phyloP scores from a whole-genome alignment of 352 stramenopile species.

The Pythium phragmitis region DNA sequence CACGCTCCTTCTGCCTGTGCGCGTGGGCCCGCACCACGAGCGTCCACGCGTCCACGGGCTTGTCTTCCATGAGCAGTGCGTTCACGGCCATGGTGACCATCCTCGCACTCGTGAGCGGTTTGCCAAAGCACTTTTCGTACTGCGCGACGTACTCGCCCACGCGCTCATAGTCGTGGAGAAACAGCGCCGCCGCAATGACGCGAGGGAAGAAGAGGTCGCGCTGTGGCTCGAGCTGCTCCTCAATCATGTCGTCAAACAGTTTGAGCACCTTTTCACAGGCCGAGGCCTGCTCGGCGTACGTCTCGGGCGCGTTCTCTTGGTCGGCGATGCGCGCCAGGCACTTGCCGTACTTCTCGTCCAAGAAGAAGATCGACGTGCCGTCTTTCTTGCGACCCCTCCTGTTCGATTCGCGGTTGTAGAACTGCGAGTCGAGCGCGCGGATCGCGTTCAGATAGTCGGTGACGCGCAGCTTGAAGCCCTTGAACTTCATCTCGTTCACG shows the following conservation, averaged over 20 bases:
- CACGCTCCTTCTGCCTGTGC: slow-evolving; percentile 17
- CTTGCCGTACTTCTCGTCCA: slow-evolving; percentile 42
- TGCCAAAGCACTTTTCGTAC: slow-evolving; percentile 20
- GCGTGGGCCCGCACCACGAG: slow-evolving; percentile 35
- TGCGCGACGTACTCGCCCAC: slow-evolving; percentile 39
- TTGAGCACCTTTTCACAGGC: slow-evolving; percentile 24
- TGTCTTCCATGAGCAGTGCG: slow-evolving; percentile 49
- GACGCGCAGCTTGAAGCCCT: slow-evolving; percentile 57
- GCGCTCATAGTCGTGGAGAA: slow-evolving; percentile 49
- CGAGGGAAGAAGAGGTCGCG: slow-evolving; percentile 35
- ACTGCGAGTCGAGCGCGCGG: slow-evolving; percentile 44
- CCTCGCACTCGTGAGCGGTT: not conserved
- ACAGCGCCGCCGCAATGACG: slow-evolving; percentile 52
- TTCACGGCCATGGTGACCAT: slow-evolving; percentile 58
- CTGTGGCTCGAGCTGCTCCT: slow-evolving; percentile 11
- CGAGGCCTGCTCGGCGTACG: slow-evolving; percentile 17
- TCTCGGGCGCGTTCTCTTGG: slow-evolving; percentile 44
- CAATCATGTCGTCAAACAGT: slow-evolving; percentile 67
- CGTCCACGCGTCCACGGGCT: slow-evolving; percentile 37
- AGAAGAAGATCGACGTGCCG: slow-evolving; percentile 4
- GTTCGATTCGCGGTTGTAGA: slow-evolving; percentile 28
- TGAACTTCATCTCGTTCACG: slow-evolving; percentile 66
- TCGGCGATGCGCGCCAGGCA: slow-evolving; percentile 42
- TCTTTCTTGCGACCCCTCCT: too few relatives aligned
- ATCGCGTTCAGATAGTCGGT: slow-evolving; percentile 56